Base-by-base conservation (phyloP, 2,329 filamentous ascomycete species). In the Penicillium thymicola region DNA sequence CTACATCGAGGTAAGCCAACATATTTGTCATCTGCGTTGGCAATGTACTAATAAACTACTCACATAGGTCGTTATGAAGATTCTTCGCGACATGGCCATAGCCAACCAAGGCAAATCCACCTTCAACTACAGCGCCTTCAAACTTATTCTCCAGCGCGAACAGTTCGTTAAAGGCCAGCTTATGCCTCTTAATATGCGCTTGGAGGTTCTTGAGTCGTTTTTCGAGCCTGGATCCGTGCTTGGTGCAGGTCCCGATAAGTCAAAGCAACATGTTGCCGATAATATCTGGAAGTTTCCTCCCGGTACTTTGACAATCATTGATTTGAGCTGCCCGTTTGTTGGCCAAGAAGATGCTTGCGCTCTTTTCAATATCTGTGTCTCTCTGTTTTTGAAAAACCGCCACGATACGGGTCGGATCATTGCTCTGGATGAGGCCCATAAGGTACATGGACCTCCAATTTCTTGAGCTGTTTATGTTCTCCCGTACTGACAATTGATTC, bases 251-350 rank as follows among this genome's bases (percentile, higher is more conserved):
- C 1, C 13, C 2, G 0, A 32, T 7, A 30, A 4, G 16, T 11
- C 62, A 47, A 43, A 49, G 16, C 58, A 57, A 51, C 27, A 53
- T 23, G 28, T 53, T 44, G 25, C 43, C 16, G 34, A 61, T 10
- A 50, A 61, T 28, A 58, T 59, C 34, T 68, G 71, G 61, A 67
- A 63, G 38, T 70, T 74, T 10, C 5, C 27, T 21, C 21, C 54
- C 0, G 41, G 47, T 7, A 51, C 16, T 27, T n/a, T 55, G 25
- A 89, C 84, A 0, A 87, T 90, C 47, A 75, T 92, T 6, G 89
- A 94, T 64, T 75, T 94, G 0, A 89, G 85, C 0, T 90, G 88
- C 67, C 86, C 88, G 0, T 90, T 87, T 61, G 77, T 92, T 5
- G 86, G 86, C 0, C 71, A 84, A 0, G 82, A 85, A 25, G 84